phyloP scores from a whole-genome alignment of 1,284 basidiomycete genomes.

The Boletus sp. region DNA sequence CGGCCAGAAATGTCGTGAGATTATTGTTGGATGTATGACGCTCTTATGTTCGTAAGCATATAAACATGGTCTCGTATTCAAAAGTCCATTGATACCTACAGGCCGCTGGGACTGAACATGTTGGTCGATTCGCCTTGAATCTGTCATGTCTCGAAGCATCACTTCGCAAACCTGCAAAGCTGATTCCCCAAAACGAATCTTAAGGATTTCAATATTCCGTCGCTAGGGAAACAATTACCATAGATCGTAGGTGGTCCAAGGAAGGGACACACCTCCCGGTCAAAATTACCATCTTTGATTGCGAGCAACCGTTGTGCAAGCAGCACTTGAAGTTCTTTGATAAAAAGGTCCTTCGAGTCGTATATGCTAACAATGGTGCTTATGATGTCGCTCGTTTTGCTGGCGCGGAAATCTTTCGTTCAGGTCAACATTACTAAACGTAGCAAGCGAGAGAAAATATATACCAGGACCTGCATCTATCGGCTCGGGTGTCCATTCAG shows the following conservation, averaged over 20 bases:
- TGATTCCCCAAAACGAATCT: constrained; percentile 88
- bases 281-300: constrained; percentile 75
- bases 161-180: constrained; percentile 92
- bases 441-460: background rate
- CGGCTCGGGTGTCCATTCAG: constrained; percentile 91
- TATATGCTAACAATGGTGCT: constrained; percentile 95
- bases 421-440: constrained; percentile 7
- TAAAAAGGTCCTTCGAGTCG: constrained; percentile 89
- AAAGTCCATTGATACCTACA: constrained; percentile 39
- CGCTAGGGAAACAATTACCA: constrained; percentile 47
- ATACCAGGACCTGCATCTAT: constrained; percentile 80
- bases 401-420: constrained; percentile 76
- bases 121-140: constrained; percentile 83
- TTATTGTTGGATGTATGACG: constrained; percentile 78
- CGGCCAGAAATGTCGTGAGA: constrained; percentile 94
- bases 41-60: constrained; percentile 22
- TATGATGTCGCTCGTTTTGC: constrained; percentile 85
- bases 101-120: constrained; percentile 72
- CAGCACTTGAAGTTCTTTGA: constrained; percentile 88
- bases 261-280: constrained; percentile 67
- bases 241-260: background rate
- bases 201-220: constrained; percentile 87
- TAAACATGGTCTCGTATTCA: constrained; percentile 7
- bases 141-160: constrained; percentile 93
- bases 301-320: constrained; percentile 80